Percentiles rank a stretch among this genome's conserved stretches.
Evolutionary conservation across 2,329 filamentous ascomycete genomes (phyloP).

Genomic region (Hortaea werneckii): DNA sequence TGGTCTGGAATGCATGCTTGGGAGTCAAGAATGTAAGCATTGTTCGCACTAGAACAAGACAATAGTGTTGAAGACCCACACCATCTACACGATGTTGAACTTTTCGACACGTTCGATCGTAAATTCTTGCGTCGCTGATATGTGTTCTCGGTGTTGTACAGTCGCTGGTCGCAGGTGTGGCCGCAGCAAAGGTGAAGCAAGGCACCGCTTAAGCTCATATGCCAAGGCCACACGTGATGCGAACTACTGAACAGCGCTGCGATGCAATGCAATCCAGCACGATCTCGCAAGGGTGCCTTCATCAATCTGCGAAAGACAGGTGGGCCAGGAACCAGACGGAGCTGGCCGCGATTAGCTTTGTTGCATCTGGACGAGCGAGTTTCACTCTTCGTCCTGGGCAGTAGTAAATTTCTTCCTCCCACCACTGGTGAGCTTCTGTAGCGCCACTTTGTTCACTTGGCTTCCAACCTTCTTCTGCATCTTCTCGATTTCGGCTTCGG

Average conservation of each 20-base stretch:
- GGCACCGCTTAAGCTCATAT: background rate
- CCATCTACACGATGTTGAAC: background rate
- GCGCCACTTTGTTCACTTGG: constrained; percentile 80
- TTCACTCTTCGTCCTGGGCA: constrained; percentile 15
- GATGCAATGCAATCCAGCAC: too few relatives aligned
- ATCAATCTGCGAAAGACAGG: too few relatives aligned
- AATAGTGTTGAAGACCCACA: background rate
- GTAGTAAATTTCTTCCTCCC: constrained; percentile 73
- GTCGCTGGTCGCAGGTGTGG: constrained; percentile 4
- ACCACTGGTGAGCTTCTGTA: constrained; percentile 76
- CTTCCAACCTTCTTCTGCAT: constrained; percentile 93
- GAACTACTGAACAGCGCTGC: background rate
- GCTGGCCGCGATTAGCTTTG: too few relatives aligned
- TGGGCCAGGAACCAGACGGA: too few relatives aligned
- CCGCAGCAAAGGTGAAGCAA: background rate
- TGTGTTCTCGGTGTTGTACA: constrained; percentile 1
- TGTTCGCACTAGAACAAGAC: constrained; percentile 8
- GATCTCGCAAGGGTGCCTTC: too few relatives aligned
- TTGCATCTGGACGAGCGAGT: background rate
- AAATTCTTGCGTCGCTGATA: background rate
- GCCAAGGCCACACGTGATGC: background rate
- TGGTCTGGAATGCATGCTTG: constrained; percentile 14
- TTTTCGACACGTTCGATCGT: background rate
- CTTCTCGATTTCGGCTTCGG: constrained; percentile 90
- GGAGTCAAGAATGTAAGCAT: constrained; percentile 17